These are phyloP conservation scores for Mortierella sp. DNA, from an alignment of 371 early-diverging fungal genomes.

Conservation along the genomic window DNA sequence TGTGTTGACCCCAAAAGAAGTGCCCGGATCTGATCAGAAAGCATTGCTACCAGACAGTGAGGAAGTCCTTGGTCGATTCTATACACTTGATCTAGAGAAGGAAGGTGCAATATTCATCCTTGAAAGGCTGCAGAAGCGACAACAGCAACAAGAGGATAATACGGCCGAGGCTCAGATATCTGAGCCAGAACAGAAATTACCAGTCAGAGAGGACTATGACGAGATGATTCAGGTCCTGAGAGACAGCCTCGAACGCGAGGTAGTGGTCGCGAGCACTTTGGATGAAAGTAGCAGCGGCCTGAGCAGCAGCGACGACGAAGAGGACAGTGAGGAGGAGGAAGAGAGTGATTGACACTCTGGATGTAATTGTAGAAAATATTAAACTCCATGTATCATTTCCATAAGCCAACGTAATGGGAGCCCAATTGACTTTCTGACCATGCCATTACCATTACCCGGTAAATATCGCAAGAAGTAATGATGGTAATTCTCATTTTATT, in stretches of 20 bases:
- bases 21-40: background rate
- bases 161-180: background rate
- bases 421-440: too few relatives aligned
- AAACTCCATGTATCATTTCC: too few relatives aligned
- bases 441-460: too few relatives aligned
- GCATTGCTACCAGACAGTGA: slow-evolving; percentile 43
- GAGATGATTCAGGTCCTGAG: slow-evolving; percentile 41
- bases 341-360: too few relatives aligned
- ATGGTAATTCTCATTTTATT: too few relatives aligned
- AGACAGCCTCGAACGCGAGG: slow-evolving; percentile 52
- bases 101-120: slow-evolving; percentile 48
- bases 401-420: too few relatives aligned
- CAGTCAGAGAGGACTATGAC: slow-evolving; percentile 30
- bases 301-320: slow-evolving; percentile 28
- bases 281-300: slow-evolving; percentile 18
- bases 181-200: background rate
- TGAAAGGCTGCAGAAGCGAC: slow-evolving; percentile 33
- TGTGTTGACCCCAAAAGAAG: slow-evolving; percentile 22
- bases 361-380: background rate
- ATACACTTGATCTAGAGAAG: slow-evolving; percentile 50
- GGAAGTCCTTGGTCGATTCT: slow-evolving; percentile 47
- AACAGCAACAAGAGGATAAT: slow-evolving; percentile 13
- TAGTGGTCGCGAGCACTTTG: slow-evolving; percentile 28
- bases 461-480: too few relatives aligned
- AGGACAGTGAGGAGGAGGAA: slow-evolving; percentile 8